Conservation (phyloP, 2,329 filamentous ascomycete species). For the Cladophialophora carrionii region DNA sequence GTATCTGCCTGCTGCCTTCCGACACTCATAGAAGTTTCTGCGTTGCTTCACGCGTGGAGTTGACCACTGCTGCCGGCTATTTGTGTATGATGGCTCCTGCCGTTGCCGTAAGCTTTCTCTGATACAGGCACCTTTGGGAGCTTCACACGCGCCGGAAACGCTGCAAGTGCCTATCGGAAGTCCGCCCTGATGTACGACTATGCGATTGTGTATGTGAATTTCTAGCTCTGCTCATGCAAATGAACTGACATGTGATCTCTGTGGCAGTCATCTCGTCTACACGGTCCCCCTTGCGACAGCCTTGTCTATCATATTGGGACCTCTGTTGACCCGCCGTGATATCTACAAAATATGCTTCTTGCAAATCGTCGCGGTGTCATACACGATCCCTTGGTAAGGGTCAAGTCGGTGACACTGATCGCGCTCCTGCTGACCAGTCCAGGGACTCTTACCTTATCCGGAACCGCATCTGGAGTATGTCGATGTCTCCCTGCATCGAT, state of each 20-base stretch:
- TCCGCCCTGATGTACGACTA: conserved; percentile 52
- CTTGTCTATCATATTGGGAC: conserved; percentile 63
- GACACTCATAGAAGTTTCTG: background rate
- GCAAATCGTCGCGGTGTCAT: conserved; percentile 65
- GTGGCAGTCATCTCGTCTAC: conserved; percentile 64
- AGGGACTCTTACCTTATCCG: conserved; percentile 71
- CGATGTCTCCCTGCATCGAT: background rate
- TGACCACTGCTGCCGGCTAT: conserved; percentile 10
- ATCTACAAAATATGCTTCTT: conserved; percentile 65
- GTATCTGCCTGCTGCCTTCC: background rate
- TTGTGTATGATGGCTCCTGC: conserved; percentile 17
- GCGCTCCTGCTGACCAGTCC: conserved; percentile 2
- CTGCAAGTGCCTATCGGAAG: background rate
- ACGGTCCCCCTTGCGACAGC: conserved; percentile 66
- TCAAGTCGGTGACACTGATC: background rate
- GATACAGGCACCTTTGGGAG: conserved; percentile 6
- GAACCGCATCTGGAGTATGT: conserved; percentile 63
- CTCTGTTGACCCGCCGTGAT: conserved; percentile 65
- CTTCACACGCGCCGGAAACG: background rate
- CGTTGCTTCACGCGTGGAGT: conserved; percentile 1
- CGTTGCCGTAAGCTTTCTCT: conserved; percentile 13
- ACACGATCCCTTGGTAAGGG: conserved; percentile 68
- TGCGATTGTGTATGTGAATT: conserved; percentile 60
- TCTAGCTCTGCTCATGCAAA: conserved; percentile 1
- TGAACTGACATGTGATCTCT: conserved; percentile 5